Conservation (phyloP, 345 rosid genomes). For the Passiflora organensis region DNA sequence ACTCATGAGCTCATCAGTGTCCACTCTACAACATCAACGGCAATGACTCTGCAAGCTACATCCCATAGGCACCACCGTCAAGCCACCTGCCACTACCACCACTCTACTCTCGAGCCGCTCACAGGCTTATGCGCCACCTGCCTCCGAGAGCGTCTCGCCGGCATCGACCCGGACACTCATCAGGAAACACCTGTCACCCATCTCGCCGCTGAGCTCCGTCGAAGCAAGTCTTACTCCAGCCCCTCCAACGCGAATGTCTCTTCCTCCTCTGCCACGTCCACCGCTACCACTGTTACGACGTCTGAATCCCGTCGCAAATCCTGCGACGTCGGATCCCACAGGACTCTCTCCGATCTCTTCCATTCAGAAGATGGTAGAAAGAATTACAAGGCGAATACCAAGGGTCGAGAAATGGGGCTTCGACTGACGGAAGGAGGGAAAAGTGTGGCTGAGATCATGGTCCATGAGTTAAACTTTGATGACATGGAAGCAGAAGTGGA, state of each 20-base stretch:
- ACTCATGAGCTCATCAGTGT: no score
- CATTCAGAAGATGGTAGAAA: conserved; percentile 25
- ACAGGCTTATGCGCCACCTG: conserved; percentile 66
- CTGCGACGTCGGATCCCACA: conserved; percentile 39
- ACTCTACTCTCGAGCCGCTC: conserved; percentile 44
- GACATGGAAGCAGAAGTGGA: conserved; percentile 4
- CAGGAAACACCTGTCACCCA: conserved; percentile 18
- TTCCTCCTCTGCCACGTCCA: conserved; percentile 18
- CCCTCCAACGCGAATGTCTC: conserved; percentile 13
- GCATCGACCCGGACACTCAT: conserved; percentile 42
- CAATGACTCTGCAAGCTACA: conserved; percentile 7
- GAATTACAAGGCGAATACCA: conserved; percentile 14
- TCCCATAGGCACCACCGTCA: conserved; percentile 27
- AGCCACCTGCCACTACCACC: conserved; percentile 46
- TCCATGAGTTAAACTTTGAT: conserved; percentile 3
- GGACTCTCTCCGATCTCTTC: conserved; percentile 49
- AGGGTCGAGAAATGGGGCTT: conserved; percentile 10
- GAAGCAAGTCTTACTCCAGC: conserved; percentile 45
- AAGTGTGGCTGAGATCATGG: conserved; percentile 14
- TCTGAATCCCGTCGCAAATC: conserved; percentile 53
- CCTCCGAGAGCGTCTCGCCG: conserved; percentile 72
- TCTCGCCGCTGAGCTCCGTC: conserved; percentile 37
- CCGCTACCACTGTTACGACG: conserved; percentile 9
- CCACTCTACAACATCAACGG: no score
- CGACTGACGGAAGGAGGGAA: conserved; percentile 19